A percentile compares a stretch with the other conserved stretches of the same genome.
phyloP scores from a whole-genome alignment of 2,329 filamentous ascomycete species.

The Sporothrix pallida region DNA sequence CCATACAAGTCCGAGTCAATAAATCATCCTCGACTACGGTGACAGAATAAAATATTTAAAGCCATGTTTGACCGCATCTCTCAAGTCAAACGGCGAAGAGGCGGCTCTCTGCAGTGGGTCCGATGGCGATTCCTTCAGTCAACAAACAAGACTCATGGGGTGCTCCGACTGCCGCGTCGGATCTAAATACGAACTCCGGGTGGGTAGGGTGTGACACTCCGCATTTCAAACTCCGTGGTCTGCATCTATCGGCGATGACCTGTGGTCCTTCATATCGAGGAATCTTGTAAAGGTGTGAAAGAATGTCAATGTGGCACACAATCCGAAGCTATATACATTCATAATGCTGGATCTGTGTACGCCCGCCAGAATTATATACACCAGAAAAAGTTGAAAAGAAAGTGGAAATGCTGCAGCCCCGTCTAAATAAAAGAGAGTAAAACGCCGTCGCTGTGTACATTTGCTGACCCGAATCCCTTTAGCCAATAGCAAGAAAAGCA shows the following conservation, averaged over 20 bases:
- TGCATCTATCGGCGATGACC: background rate
- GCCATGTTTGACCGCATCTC: no score
- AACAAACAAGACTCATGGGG: slow-evolving; percentile 10
- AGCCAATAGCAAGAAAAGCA: slow-evolving; percentile 17
- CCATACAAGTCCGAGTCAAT: no score
- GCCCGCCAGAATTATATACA: slow-evolving; percentile 22
- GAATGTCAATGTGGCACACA: background rate
- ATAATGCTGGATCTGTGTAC: slow-evolving; percentile 2
- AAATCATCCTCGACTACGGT: no score
- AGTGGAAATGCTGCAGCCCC: slow-evolving; percentile 24
- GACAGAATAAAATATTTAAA: no score
- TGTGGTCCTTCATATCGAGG: no score
- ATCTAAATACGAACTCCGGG: background rate
- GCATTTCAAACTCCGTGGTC: background rate
- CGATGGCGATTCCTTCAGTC: slow-evolving; percentile 2
- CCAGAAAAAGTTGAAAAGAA: background rate
- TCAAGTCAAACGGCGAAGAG: background rate
- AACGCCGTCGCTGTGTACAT: slow-evolving; percentile 34
- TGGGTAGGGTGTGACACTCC: slow-evolving; percentile 4
- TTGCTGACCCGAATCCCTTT: slow-evolving; percentile 5
- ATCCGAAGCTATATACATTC: slow-evolving; percentile 20
- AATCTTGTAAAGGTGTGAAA: background rate
- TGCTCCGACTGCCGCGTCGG: slow-evolving; percentile 23
- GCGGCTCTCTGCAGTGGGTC: slow-evolving; percentile 1
- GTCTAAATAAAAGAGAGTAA: slow-evolving; percentile 6